Conservation (phyloP, 148 eudicot genomes). For the Spergularia marina region DNA sequence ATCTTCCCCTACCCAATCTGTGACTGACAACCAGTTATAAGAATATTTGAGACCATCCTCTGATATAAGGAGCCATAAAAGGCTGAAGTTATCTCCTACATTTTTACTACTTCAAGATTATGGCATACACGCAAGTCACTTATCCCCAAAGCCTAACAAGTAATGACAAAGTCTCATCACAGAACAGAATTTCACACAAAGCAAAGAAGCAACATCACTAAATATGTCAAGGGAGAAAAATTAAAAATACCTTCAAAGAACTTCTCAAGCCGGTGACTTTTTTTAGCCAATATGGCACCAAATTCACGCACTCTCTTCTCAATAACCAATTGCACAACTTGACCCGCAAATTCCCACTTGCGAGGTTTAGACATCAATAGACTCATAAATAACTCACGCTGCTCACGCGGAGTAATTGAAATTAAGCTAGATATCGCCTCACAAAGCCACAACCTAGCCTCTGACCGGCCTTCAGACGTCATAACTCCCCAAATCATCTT, state of each 20-base stretch:
- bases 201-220: not conserved
- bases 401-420: constrained; percentile 41
- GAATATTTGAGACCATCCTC: too few species aligned
- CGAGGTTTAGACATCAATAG: constrained; percentile 57
- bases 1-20: not conserved
- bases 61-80: too few species aligned
- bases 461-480: constrained; percentile 72
- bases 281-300: constrained; percentile 66
- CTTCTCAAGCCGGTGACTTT: constrained; percentile 57
- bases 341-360: constrained; percentile 52
- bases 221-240: constrained; percentile 4
- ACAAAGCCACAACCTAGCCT: constrained; percentile 90
- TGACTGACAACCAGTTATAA: too few species aligned
- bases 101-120: too few species aligned
- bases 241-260: constrained; percentile 68
- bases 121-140: not conserved
- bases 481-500: constrained; percentile 47
- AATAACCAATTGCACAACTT: constrained; percentile 68
- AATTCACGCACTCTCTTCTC: constrained; percentile 58
- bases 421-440: constrained; percentile 58
- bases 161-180: too few species aligned
- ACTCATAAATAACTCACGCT: constrained; percentile 52
- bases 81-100: too few species aligned
- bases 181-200: not conserved
- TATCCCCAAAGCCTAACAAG: too few species aligned